Conservation (phyloP, 169 alveolate genomes). For the Cryptosporidium ubiquitum region DNA sequence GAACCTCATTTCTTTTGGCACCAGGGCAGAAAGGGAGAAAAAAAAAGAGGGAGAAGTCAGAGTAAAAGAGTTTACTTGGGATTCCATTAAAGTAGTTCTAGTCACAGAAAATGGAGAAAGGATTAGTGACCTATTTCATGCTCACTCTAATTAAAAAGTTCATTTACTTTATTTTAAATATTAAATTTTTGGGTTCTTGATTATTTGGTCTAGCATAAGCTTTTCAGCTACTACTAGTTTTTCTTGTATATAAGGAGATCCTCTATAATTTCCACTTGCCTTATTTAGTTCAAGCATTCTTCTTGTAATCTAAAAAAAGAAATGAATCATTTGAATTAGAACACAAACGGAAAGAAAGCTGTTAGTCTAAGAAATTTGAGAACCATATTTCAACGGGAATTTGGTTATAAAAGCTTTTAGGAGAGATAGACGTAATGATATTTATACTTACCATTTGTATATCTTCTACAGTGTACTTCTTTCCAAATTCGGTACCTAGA, state of each 20-base stretch:
- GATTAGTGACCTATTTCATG: not conserved
- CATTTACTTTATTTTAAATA: not conserved
- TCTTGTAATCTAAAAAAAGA: constrained; percentile 18
- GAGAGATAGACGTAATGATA: not conserved
- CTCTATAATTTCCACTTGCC: constrained; percentile 39
- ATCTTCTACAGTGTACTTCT: not conserved
- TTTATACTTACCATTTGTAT: constrained; percentile 48
- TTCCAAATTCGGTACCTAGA: constrained; percentile 9
- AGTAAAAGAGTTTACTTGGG: not conserved
- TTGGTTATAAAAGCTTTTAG: not conserved
- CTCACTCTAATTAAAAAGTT: not conserved
- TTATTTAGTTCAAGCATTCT: constrained; percentile 60
- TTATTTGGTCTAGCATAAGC: constrained; percentile 18
- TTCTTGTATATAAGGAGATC: constrained; percentile 74
- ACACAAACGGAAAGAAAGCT: not conserved
- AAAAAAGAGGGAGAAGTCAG: not conserved
- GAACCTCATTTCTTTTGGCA: not conserved
- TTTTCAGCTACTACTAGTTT: constrained; percentile 36
- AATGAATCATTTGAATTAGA: not conserved
- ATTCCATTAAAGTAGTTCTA: too few species aligned
- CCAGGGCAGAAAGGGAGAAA: not conserved
- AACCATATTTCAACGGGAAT: not conserved
- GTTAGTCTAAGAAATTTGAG: not conserved
- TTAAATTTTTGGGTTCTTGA: constrained; percentile 9
- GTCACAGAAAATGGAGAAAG: not conserved